Conservation (phyloP, 768 basidiomycete species). For the Lyophyllum atratum region DNA sequence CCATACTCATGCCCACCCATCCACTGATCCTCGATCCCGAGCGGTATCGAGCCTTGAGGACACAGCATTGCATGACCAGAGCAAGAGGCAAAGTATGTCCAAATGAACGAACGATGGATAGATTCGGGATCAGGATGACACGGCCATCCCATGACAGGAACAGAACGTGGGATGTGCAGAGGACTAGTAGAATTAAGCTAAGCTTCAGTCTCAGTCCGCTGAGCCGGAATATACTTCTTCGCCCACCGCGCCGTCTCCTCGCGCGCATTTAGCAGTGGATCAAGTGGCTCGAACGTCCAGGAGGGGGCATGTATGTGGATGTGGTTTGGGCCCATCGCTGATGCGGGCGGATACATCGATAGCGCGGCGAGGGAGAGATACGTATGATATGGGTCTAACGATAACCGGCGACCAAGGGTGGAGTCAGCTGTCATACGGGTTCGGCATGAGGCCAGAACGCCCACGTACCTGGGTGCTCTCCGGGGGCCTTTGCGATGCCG, state of each 20-base stretch:
- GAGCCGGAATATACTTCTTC: slow-evolving; percentile 51
- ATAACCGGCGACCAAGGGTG: neutral
- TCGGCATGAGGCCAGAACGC: neutral
- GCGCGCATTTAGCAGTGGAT: slow-evolving; percentile 74
- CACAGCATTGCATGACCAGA: neutral
- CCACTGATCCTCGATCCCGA: no score
- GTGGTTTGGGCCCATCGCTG: slow-evolving; percentile 31
- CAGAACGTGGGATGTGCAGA: neutral
- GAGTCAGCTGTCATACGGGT: neutral
- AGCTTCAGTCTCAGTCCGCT: neutral
- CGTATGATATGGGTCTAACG: slow-evolving; percentile 90
- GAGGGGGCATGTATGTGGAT: slow-evolving; percentile 29
- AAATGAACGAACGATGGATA: slow-evolving; percentile 3
- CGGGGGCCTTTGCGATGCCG: slow-evolving; percentile 84
- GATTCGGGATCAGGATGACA: neutral
- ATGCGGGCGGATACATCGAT: slow-evolving; percentile 63
- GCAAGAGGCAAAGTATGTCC: slow-evolving; percentile 1
- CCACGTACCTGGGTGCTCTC: slow-evolving; percentile 69
- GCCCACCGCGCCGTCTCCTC: slow-evolving; percentile 70
- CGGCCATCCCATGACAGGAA: neutral
- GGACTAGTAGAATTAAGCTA: neutral
- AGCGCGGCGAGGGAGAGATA: slow-evolving; percentile 87
- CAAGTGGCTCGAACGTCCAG: slow-evolving; percentile 62
- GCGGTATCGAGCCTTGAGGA: slow-evolving; percentile 25
- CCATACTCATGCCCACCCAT: neutral